Evolutionary conservation across 768 basidiomycete genomes (phyloP).

Genomic region (Kwoniella newhampshirensis): DNA sequence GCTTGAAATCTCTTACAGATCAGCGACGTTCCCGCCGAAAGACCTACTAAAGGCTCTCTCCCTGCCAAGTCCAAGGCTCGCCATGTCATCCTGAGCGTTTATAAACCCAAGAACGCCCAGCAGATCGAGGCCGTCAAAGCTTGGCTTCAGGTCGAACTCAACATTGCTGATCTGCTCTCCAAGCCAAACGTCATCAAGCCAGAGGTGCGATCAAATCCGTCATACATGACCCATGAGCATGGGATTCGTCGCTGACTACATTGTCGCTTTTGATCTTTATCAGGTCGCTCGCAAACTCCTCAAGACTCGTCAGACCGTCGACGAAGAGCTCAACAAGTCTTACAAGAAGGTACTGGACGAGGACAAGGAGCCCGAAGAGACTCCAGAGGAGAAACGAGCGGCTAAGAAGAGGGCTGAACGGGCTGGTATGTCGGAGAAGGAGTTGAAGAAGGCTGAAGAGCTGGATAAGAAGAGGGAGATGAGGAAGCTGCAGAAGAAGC

Average conservation of each 20-base stretch:
- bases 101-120: constrained; percentile 58
- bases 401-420: constrained; percentile 49
- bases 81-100: constrained; percentile 70
- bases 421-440: constrained; percentile 45
- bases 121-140: constrained; percentile 60
- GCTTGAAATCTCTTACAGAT: constrained; percentile 53
- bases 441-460: constrained; percentile 46
- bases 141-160: constrained; percentile 69
- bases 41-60: constrained; percentile 61
- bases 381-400: constrained; percentile 46
- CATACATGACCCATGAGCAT: background rate
- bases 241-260: background rate
- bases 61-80: constrained; percentile 63
- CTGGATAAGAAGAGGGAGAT: constrained; percentile 51
- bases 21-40: constrained; percentile 78
- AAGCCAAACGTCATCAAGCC: constrained; percentile 63
- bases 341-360: constrained; percentile 50
- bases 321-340: constrained; percentile 58
- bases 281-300: constrained; percentile 71
- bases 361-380: constrained; percentile 43
- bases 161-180: constrained; percentile 68
- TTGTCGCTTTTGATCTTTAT: background rate
- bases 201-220: constrained; percentile 59
- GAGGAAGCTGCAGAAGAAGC: constrained; percentile 49
- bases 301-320: constrained; percentile 70